Base-by-base conservation (phyloP, 148 eudicot genomes). In the Persicaria maculosa region DNA sequence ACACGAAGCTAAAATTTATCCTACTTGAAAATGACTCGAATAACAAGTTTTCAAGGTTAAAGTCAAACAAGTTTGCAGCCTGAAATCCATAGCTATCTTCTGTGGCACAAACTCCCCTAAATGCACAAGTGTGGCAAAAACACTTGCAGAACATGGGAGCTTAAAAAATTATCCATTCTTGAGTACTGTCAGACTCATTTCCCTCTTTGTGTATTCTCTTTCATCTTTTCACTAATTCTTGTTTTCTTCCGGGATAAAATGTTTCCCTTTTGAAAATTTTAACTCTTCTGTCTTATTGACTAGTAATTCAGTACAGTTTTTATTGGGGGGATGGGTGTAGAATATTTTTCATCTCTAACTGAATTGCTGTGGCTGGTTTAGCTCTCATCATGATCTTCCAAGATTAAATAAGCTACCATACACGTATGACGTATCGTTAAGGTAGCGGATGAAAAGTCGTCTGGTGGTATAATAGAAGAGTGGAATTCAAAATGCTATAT, bases 81-180 rank as follows among this genome's bases (percentile, higher is more conserved):
- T 31, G 1, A 19, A 19, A 58, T 19, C 36, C 64, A 19, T 20
- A 58, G 31, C 64, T 22, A 20, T 59, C 19, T 59, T 59, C 10
- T 59, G 65, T 20, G 40, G 20, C 59, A 48, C 11, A 6, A 47
- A 47, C 50, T 47, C 50, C 8, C 58, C 58, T n/a, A 20, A 57
- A 57, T 57, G 62, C 62, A 58, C 70, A 65, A 65, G 70, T 36
- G 40, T 65, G 70, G 70, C 19, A 65, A 65, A 40, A 65, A 40
- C 19, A 65, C 15, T 64, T 65, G 47, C 15, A 65, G 70, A 40
- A 43, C 47, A 65, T 65, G 70, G 70, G 70, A n/a, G 43, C 4
- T 65, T 19, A 36, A 43, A 43, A 12, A 43, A 36, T 65, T 6
- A 65, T 8, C 70, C 19, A 40, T 12, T 65, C 19, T 65, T 43